Conservation (phyloP, 352 stramenopile species). For the Phytophthora palmivora region DNA sequence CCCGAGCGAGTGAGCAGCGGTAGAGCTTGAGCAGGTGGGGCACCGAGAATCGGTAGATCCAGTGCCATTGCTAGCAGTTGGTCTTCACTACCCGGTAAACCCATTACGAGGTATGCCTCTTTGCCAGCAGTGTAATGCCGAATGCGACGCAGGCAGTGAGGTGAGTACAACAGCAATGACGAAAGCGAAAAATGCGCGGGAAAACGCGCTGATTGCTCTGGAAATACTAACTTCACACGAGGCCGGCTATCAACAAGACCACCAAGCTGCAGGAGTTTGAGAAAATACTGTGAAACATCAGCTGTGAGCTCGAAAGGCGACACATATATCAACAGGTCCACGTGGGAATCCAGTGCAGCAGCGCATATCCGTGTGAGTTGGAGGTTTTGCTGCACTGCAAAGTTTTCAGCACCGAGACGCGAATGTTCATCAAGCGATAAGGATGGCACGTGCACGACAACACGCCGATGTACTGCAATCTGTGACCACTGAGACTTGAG, state of each 20-base stretch:
- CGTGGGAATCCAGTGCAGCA: slow-evolving; percentile 66
- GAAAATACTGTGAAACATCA: slow-evolving; percentile 83
- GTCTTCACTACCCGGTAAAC: slow-evolving; percentile 80
- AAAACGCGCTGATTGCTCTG: slow-evolving; percentile 84
- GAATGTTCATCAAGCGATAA: slow-evolving; percentile 76
- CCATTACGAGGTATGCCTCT: slow-evolving; percentile 83
- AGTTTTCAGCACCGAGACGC: slow-evolving; percentile 72
- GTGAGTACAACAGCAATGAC: slow-evolving; percentile 86
- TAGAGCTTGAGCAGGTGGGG: slow-evolving; percentile 50
- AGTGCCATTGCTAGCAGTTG: slow-evolving; percentile 80
- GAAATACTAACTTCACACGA: slow-evolving; percentile 85
- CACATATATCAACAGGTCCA: slow-evolving; percentile 92
- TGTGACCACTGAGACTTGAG: slow-evolving; percentile 62
- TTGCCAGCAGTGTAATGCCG: slow-evolving; percentile 58
- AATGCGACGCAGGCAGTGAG: slow-evolving; percentile 78
- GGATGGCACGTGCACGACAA: slow-evolving; percentile 87
- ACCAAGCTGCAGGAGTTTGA: slow-evolving; percentile 87
- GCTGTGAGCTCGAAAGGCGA: slow-evolving; percentile 78
- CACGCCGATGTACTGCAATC: slow-evolving; percentile 55
- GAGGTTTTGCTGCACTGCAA: slow-evolving; percentile 82
- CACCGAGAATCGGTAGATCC: slow-evolving; percentile 78
- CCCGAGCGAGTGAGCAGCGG: slow-evolving; percentile 81
- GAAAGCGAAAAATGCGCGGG: slow-evolving; percentile 85
- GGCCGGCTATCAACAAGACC: slow-evolving; percentile 60
- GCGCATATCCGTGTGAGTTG: slow-evolving; percentile 81